Conservation (phyloP, 192 early-diverging fungal species). For the Gamsiella multidivaricata region DNA sequence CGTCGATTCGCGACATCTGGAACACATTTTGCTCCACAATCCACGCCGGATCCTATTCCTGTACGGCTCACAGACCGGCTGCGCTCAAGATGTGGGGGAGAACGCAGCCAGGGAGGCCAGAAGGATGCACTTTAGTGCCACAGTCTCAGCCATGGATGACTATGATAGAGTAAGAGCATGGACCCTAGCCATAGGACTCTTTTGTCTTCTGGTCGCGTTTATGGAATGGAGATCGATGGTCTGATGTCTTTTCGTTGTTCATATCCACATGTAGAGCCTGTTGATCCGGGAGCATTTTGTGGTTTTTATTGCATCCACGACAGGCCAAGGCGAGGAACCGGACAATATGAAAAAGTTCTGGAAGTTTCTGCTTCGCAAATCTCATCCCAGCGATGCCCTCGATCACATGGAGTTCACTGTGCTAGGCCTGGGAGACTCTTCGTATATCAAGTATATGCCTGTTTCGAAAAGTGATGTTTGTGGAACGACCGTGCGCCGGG, state of each 20-base stretch:
- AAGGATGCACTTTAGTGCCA: constrained; percentile 74
- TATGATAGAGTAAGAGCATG: constrained; percentile 73
- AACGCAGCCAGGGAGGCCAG: constrained; percentile 82
- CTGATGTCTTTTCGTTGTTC: background rate
- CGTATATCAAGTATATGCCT: constrained; percentile 88
- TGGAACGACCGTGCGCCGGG: no score
- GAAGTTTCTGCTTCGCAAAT: constrained; percentile 89
- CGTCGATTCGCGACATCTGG: constrained; percentile 23
- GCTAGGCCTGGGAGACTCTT: constrained; percentile 96
- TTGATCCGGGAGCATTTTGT: constrained; percentile 69
- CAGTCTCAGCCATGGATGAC: constrained; percentile 81
- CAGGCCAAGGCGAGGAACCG: constrained; percentile 93
- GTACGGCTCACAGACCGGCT: constrained; percentile 95
- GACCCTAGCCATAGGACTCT: no score
- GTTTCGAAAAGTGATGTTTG: no score
- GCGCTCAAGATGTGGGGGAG: constrained; percentile 90
- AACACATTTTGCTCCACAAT: constrained; percentile 44
- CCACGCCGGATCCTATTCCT: constrained; percentile 74
- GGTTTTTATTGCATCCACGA: constrained; percentile 92
- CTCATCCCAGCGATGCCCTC: constrained; percentile 74
- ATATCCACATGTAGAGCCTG: constrained; percentile 54
- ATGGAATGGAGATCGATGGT: background rate
- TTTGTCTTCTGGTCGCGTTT: background rate
- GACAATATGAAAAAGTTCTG: constrained; percentile 95
- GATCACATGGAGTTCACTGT: constrained; percentile 80